phyloP scores from a whole-genome alignment of 805 yeast species.

The Crinitomyces ghanaensis region DNA sequence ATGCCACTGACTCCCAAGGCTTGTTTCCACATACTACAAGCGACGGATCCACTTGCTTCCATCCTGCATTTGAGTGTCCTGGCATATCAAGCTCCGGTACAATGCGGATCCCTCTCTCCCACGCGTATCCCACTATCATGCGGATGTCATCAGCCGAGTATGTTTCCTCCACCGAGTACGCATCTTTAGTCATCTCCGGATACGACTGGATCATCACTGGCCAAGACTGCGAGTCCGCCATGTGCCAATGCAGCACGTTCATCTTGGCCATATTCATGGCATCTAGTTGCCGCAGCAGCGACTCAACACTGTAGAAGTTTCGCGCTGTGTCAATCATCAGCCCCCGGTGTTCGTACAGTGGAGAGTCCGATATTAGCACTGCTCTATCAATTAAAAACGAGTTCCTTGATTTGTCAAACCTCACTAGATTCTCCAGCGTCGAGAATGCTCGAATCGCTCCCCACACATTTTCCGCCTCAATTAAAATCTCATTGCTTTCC shows the following conservation, averaged over 20 bases:
- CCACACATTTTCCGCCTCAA: slow-evolving; percentile 29
- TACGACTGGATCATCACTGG: slow-evolving; percentile 25
- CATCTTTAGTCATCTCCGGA: slow-evolving; percentile 31
- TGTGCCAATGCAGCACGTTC: slow-evolving; percentile 33
- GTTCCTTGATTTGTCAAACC: slow-evolving; percentile 4
- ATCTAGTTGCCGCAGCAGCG: slow-evolving; percentile 28
- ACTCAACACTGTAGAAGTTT: slow-evolving; percentile 24
- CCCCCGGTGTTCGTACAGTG: slow-evolving; percentile 31
- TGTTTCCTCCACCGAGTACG: slow-evolving; percentile 26
- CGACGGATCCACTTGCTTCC: slow-evolving; percentile 25
- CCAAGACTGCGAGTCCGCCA: slow-evolving; percentile 33
- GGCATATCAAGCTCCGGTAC: slow-evolving; percentile 34
- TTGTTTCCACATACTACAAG: slow-evolving; percentile 26
- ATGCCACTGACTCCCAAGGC: slow-evolving; percentile 22
- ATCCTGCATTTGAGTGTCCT: slow-evolving; percentile 33
- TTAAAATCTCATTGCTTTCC: slow-evolving; percentile 14
- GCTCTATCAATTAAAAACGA: slow-evolving; percentile 25
- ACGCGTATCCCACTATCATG: slow-evolving; percentile 25
- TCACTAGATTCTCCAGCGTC: slow-evolving; percentile 31
- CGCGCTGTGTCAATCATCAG: slow-evolving; percentile 32
- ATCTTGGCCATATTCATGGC: slow-evolving; percentile 30
- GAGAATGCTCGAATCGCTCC: slow-evolving; percentile 32
- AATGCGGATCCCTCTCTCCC: slow-evolving; percentile 29
- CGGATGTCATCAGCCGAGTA: slow-evolving; percentile 24
- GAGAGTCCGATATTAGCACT: slow-evolving; percentile 27